These are phyloP conservation scores for Talaromyces funiculosus DNA, from an alignment of 2,329 filamentous ascomycete species.

Conservation along the genomic window DNA sequence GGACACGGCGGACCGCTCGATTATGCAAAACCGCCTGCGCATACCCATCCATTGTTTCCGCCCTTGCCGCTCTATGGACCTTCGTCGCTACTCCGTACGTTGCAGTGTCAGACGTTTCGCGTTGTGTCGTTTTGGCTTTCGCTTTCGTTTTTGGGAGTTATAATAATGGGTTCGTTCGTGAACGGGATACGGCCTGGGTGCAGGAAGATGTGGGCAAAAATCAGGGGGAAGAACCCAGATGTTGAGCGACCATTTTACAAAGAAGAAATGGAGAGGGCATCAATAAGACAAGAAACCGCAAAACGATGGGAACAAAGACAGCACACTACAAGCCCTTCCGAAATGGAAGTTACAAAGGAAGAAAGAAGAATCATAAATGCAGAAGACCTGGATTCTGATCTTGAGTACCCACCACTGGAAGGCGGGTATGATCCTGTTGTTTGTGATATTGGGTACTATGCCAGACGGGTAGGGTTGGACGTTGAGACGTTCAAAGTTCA, in stretches of 20 bases:
- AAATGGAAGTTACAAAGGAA: conserved; percentile 33
- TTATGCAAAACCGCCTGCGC: conserved; percentile 27
- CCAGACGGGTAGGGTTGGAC: conserved; percentile 78
- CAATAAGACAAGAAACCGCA: conserved; percentile 53
- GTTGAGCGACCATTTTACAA: conserved; percentile 61
- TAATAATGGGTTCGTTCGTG: conserved; percentile 68
- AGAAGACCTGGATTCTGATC: conserved; percentile 21
- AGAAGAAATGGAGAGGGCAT: conserved; percentile 61
- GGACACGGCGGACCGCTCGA: conserved; percentile 9
- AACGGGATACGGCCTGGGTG: conserved; percentile 56
- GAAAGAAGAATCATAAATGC: conserved; percentile 27
- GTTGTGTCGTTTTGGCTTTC: conserved; percentile 69
- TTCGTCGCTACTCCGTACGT: conserved; percentile 57
- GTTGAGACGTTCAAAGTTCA: conserved; percentile 77
- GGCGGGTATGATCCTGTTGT: conserved; percentile 73
- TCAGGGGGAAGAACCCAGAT: conserved; percentile 58
- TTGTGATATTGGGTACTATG: conserved; percentile 80
- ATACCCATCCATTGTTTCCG: conserved; percentile 77
- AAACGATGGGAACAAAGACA: conserved; percentile 54
- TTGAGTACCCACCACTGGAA: conserved; percentile 66
- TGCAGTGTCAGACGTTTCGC: conserved; percentile 63
- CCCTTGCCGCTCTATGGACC: conserved; percentile 77
- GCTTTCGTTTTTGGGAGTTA: conserved; percentile 66
- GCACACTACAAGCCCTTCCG: conserved; percentile 32
- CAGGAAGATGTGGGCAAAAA: conserved; percentile 46